Base-by-base conservation (phyloP, 2,329 filamentous ascomycete species). In the Talaromyces sp. region DNA sequence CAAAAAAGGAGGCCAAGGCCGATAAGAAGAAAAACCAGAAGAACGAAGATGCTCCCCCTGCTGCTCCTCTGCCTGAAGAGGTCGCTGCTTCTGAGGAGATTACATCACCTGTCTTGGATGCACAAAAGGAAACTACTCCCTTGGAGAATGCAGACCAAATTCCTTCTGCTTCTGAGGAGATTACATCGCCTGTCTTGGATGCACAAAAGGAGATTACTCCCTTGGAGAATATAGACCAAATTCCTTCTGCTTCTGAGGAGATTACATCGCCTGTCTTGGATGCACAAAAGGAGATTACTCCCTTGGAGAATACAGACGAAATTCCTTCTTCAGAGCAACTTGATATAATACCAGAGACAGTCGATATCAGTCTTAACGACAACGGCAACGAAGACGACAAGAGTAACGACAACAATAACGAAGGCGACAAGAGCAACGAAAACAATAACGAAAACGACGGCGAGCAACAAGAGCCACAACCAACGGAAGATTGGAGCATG, bases 11-110 rank as follows among this genome's bases (percentile, higher is more conserved):
- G 43, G 46, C 40, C 19, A 56, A 58, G 52, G 56, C 25, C 40
- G 56, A 53, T 31, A 60, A 60, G 28, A 62, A 61, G 56, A 60
- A 60, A 37, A 43, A 45, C 28, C 56, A 61, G n/a, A 57, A 61
- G 11, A 56, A 31, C 7, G 53, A 52, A 4, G 36, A 50, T 36
- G n/a, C 54, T 33, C 45, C 22, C 11, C 40, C 35, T 36, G n/a
- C 36, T 15, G 36, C 19, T 17, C 3, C 6, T 37, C 13, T 25
- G 35, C 13, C 19, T 19, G 48, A 37, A 52, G 33, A 51, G 17
- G 46, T 51, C 17, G 33, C 22, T 48, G 31, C 25, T 5, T 7
- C 45, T 3, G 45, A 50, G 7, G 48, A 45, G 25, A n/a, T n/a
- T n/a, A n/a, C n/a, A 17, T 43, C 51, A 10, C 35, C 51, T 39